Base-by-base conservation (phyloP, 257 asterid genomes). In the Cordia subcordata region DNA sequence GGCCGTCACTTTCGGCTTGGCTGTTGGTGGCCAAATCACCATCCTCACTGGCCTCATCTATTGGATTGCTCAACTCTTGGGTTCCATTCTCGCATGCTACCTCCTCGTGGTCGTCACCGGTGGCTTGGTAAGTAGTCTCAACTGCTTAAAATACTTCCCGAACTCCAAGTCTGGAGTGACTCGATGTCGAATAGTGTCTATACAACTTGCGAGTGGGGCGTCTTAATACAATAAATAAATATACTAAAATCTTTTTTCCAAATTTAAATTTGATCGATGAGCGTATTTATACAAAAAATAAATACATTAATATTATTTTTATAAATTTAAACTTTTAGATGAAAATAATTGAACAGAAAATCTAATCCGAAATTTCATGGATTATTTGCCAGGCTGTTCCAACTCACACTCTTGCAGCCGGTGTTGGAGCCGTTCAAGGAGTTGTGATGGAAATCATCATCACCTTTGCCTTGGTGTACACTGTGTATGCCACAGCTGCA, bases 21-120 rank as follows among this genome's bases (percentile, higher is more conserved):
- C 93, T 21, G 63, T 83, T n/a, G 96, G 96, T 0, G 96, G 96
- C 2, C 96, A 88, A 52, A 86, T 88, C 64, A 88, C 96, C 47
- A 21, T 88, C 61, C 79, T 88, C 69, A 86, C 95, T 40, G 91
- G 95, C 1, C 47, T 88, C 61, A 71, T 88, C 69, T 86, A 88
- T 81, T 86, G 95, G 95, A 66, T 82, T 66, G 94, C 91, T 58
- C 96, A 88, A 63, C 91, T 86, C 20, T 60, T 88, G 72, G 96
- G 96, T 13, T 62, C 96, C 75, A 71, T 74, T 63, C 79, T 74
- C 0, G 96, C 79, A 0, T 72, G 74, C 39, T 86, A 66, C 66
- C 80, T 86, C 72, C 96, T 88, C 79, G 73, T 68, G 23, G 13
- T 82, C 53, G 94, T 75, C 72, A 86, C 95, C 47, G 96, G 96